A percentile compares a stretch with the other conserved stretches of the same genome.
phyloP scores from a whole-genome alignment of 2,329 filamentous ascomycete species.

The Plectosphaerella plurivora region DNA sequence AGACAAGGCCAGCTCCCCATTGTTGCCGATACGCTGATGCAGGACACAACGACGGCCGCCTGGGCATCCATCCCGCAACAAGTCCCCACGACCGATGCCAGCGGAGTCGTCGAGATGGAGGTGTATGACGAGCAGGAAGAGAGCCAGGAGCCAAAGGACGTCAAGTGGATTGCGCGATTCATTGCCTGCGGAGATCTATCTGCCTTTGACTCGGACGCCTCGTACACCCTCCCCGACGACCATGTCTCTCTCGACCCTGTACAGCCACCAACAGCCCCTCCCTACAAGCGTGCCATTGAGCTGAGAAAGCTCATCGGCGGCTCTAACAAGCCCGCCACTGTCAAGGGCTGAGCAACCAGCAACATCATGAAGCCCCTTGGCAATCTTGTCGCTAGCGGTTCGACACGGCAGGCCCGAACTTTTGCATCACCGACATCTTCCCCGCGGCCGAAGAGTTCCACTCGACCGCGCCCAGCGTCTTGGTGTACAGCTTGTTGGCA shows the following conservation, averaged over 20 bases:
- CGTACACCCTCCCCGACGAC: conserved; percentile 82
- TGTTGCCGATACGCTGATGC: conserved; percentile 36
- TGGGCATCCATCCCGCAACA: conserved; percentile 24
- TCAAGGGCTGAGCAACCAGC: conserved; percentile 19
- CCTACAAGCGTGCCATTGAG: conserved; percentile 88
- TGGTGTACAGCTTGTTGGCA: conserved; percentile 39
- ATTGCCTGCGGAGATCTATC: conserved; percentile 96
- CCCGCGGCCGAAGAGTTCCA: conserved; percentile 36
- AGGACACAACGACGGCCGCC: conserved; percentile 37
- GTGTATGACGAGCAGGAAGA: conserved; percentile 19
- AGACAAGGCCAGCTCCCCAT: conserved; percentile 34
- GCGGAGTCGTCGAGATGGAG: conserved; percentile 17
- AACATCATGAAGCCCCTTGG: too few relatives aligned
- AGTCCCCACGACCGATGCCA: conserved; percentile 5
- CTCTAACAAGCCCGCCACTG: conserved; percentile 67
- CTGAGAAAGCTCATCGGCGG: conserved; percentile 72
- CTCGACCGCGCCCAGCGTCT: conserved; percentile 39
- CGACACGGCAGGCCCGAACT: conserved; percentile 25
- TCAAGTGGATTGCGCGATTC: conserved; percentile 88
- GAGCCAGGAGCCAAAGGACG: conserved; percentile 19
- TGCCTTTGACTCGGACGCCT: conserved; percentile 92
- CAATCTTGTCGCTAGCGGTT: not conserved
- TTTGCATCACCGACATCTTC: conserved; percentile 35
- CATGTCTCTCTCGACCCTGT: conserved; percentile 86
- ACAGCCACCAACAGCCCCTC: conserved; percentile 91